These are phyloP conservation scores for Geotrichum phurueaensis DNA, from an alignment of 1,139 yeast species.

Conservation along the genomic window DNA sequence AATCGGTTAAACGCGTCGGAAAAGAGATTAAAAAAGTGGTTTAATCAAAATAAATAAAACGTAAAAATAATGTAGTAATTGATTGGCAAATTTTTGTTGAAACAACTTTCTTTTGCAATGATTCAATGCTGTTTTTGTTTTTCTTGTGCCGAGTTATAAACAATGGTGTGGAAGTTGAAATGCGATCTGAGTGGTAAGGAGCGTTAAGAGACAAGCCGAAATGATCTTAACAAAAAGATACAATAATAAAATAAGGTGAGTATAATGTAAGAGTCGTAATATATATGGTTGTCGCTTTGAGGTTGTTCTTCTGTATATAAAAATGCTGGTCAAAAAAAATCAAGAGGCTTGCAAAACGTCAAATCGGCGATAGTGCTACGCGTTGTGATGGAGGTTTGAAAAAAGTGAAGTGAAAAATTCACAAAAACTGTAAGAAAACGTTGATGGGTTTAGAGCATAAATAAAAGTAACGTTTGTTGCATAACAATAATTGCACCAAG, in stretches of 20 bases:
- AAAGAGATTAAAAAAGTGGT: neutral
- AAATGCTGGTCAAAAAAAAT: neutral
- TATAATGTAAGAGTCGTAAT: neutral
- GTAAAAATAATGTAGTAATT: neutral
- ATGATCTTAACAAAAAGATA: neutral
- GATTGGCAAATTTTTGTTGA: neutral
- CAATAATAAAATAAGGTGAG: neutral
- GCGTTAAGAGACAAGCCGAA: neutral
- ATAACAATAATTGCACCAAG: neutral
- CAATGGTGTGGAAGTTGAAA: neutral
- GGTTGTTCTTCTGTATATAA: neutral
- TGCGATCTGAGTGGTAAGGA: neutral
- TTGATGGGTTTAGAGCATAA: neutral
- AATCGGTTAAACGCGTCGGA: neutral
- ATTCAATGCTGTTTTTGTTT: neutral
- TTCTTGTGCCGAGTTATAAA: neutral
- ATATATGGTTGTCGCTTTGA: neutral
- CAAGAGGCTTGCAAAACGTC: neutral
- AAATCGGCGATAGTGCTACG: neutral
- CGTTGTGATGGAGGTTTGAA: slow-evolving; percentile 4
- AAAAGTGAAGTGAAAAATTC: slow-evolving; percentile 11
- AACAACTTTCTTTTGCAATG: neutral
- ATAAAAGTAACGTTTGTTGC: neutral
- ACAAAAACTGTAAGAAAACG: neutral
- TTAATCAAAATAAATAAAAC: neutral